phyloP scores from a whole-genome alignment of 1,139 yeast genomes.

The Pneumocystis murina region DNA sequence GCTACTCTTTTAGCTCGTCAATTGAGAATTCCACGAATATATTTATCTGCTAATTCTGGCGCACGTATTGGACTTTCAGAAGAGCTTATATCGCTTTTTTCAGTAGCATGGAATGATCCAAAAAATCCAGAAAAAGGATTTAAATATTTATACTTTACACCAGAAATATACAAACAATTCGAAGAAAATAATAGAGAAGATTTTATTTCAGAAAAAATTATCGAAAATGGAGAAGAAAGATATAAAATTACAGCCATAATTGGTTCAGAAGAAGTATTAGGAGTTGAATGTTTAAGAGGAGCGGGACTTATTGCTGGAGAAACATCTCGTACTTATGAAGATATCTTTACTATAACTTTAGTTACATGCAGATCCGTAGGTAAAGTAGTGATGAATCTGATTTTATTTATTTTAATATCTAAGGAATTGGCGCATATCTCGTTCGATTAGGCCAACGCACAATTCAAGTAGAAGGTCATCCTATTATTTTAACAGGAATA shows the following conservation, averaged over 20 bases:
- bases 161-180: conserved; percentile 48
- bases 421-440: conserved; percentile 77
- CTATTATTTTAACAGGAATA: conserved; percentile 95
- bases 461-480: conserved; percentile 96
- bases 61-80: conserved; percentile 98
- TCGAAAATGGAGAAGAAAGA: conserved; percentile 74
- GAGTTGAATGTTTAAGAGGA: conserved; percentile 95
- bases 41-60: conserved; percentile 95
- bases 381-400: conserved; percentile 15
- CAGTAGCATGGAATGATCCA: conserved; percentile 83
- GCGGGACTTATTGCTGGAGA: conserved; percentile 98
- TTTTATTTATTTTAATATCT: neutral
- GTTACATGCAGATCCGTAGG: conserved; percentile 98
- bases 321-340: conserved; percentile 92
- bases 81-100: conserved; percentile 74
- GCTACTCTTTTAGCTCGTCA: conserved; percentile 85
- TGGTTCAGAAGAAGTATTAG: conserved; percentile 91
- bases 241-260: conserved; percentile 67
- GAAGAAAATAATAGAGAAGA: conserved; percentile 43
- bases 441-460: conserved; percentile 98
- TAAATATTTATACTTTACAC: conserved; percentile 66
- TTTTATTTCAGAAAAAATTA: conserved; percentile 63
- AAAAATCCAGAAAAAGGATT: conserved; percentile 71
- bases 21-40: conserved; percentile 85
- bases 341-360: conserved; percentile 85